Evolutionary conservation across 2,329 filamentous ascomycete genomes (phyloP).

Genomic region (Exserohilum rostratum): DNA sequence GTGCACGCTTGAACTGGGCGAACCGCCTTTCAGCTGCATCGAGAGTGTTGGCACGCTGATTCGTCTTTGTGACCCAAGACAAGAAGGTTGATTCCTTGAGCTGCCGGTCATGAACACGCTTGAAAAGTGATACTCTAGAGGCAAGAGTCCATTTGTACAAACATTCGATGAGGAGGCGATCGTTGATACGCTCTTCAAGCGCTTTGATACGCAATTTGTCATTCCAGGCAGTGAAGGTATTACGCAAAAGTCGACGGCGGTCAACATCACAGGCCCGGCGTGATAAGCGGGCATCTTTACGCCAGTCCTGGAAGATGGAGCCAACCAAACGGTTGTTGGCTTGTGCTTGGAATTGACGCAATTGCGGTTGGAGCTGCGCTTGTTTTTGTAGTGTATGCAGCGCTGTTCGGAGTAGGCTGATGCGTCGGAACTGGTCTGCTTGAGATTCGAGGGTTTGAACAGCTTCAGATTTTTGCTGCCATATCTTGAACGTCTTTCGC

Average conservation of each 20-base stretch:
- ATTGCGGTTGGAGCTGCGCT: conserved; percentile 50
- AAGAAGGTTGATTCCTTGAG: conserved; percentile 36
- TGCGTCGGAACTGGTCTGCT: conserved; percentile 44
- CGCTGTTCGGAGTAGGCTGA: conserved; percentile 26
- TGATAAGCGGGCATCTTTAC: conserved; percentile 49
- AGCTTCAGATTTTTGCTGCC: conserved; percentile 26
- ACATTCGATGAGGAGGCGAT: conserved; percentile 60
- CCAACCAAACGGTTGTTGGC: conserved; percentile 55
- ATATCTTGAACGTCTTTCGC: conserved; percentile 31
- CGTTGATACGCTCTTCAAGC: conserved; percentile 60
- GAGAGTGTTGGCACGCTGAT: conserved; percentile 34
- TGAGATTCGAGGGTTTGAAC: conserved; percentile 41
- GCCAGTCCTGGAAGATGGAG: conserved; percentile 59
- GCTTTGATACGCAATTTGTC: conserved; percentile 62
- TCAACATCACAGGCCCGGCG: conserved; percentile 59
- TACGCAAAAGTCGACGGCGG: conserved; percentile 59
- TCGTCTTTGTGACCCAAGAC: conserved; percentile 38
- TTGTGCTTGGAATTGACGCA: conserved; percentile 53
- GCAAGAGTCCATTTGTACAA: conserved; percentile 68
- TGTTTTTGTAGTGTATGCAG: conserved; percentile 45
- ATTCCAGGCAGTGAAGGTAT: conserved; percentile 67
- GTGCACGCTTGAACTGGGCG: conserved; percentile 37
- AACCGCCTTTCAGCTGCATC: conserved; percentile 41
- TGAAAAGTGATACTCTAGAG: conserved; percentile 50
- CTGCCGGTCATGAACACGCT: conserved; percentile 44